phyloP scores from a whole-genome alignment of 805 yeast genomes.

The Metschnikowia similis region DNA sequence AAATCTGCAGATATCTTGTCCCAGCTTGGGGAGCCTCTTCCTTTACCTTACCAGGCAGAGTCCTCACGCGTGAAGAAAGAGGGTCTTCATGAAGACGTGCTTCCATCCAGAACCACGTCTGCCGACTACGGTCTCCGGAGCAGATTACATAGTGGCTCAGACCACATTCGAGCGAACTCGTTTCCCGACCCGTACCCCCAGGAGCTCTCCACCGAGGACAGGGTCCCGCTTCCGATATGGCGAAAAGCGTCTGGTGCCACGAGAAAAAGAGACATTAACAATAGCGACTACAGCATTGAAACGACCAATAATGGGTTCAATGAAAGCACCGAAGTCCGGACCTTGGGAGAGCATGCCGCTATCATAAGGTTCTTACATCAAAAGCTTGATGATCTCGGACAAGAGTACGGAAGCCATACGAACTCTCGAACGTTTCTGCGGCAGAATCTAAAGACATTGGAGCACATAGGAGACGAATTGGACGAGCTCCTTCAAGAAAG shows the following conservation, averaged over 20 bases:
- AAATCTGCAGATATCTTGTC: conserved; percentile 13
- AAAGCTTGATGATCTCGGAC: conserved; percentile 7
- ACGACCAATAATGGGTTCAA: background rate
- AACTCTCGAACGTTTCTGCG: conserved; percentile 2
- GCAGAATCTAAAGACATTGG: conserved; percentile 5
- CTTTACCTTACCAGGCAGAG: conserved; percentile 28
- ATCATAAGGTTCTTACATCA: conserved; percentile 9
- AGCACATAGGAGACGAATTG: conserved; percentile 5
- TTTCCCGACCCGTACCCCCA: background rate
- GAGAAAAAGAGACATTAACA: background rate
- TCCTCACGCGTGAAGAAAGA: conserved; percentile 7
- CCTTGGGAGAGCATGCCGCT: background rate
- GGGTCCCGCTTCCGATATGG: conserved; percentile 13
- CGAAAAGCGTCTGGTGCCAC: background rate
- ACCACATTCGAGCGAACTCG: conserved; percentile 6
- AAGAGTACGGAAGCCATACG: conserved; percentile 2
- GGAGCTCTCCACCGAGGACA: background rate
- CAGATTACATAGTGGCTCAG: background rate
- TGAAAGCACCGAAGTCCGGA: conserved; percentile 1
- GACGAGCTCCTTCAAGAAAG: conserved; percentile 8
- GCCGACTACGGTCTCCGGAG: background rate
- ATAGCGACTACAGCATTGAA: background rate
- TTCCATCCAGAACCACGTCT: background rate
- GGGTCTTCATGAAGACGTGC: background rate
- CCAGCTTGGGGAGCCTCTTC: conserved; percentile 34